Base-by-base conservation (phyloP, 2,329 filamentous ascomycete species). In the Penicillium sp. region DNA sequence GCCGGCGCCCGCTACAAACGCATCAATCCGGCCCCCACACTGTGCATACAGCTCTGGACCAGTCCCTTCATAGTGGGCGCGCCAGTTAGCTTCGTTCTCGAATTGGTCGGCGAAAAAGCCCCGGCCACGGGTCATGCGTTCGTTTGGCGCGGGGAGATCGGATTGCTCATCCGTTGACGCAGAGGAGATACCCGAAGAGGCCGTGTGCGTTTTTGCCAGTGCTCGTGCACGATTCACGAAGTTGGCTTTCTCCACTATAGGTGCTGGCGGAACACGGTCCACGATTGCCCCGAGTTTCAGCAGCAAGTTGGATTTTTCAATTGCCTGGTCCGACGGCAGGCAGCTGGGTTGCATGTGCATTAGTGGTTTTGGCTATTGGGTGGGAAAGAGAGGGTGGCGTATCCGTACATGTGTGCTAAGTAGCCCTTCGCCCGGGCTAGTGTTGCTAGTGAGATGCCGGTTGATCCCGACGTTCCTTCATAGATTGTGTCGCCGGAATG, bases 101-200 rank as follows among this genome's bases (percentile, higher is more conserved):
- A 99, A 99, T 72, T 99, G 94, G 74, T 99, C 90, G 0, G 93
- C 92, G 72, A 97, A 99, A 77, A 96, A 93, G 23, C 94, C 94
- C 50, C 85, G 82, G 63, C 91, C 93, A 36, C 80, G 82, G 66
- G 85, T 84, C 13, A 64, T 61, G 35, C 55, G 57, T 5, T 66
- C 48, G 25, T 63, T 61, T 51, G 65, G 60, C 19, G 65, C 60
- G 23, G 67, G 66, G 13, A 65, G 58, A 27, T 61, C 41, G 21
- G 52, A 49, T 12, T 50, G 53, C 9, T 60, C 60, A 43, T 58
- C 57, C 1, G 56, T 42, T 17, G 55, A 48, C 13, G 59, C 45
- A 41, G 61, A 33, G 7, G 56, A 8, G 5, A 61, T 15, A 12
- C 62, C 38, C 15, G 66, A 66, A 42, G 72, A 70, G 10, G 63